These are phyloP conservation scores for Fusarium tjaetaba DNA, from an alignment of 2,329 filamentous ascomycete genomes.

Conservation along the genomic window DNA sequence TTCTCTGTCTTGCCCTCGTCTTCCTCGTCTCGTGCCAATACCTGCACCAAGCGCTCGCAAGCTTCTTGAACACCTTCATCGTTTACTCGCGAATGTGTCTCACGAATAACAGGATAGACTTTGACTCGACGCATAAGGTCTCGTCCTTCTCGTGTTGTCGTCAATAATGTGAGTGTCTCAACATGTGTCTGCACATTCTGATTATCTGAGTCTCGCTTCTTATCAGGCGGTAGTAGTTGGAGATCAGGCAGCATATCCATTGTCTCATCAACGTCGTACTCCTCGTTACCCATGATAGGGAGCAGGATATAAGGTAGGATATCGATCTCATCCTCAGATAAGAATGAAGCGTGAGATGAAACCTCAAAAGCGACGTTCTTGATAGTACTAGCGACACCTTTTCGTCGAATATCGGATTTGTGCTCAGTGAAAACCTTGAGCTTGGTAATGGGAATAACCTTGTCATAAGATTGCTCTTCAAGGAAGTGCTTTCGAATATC, in stretches of 20 bases:
- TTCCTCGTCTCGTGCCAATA: conserved; percentile 83
- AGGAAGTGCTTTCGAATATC: conserved; percentile 81
- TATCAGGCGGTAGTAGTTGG: conserved; percentile 89
- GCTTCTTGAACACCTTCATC: conserved; percentile 84
- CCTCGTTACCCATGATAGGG: conserved; percentile 87
- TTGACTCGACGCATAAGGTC: conserved; percentile 79
- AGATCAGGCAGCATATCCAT: conserved; percentile 89
- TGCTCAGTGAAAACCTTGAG: conserved; percentile 95
- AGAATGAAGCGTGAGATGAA: conserved; percentile 73
- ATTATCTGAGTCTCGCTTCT: conserved; percentile 80
- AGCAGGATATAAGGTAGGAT: conserved; percentile 89
- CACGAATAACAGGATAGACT: conserved; percentile 89
- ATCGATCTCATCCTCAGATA: conserved; percentile 78
- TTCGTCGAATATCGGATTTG: conserved; percentile 80
- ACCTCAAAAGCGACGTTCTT: conserved; percentile 94
- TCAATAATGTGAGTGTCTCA: conserved; percentile 86
- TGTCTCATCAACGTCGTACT: conserved; percentile 87
- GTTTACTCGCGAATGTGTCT: conserved; percentile 81
- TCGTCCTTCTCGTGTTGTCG: conserved; percentile 78
- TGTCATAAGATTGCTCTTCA: conserved; percentile 78
- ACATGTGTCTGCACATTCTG: conserved; percentile 87
- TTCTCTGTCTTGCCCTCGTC: conserved; percentile 48
- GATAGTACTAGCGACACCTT: conserved; percentile 95
- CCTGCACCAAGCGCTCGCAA: conserved; percentile 89
- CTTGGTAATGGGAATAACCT: conserved; percentile 89